These are phyloP conservation scores for Vachellia pachyceras DNA, from an alignment of 306 rosid species.

Conservation along the genomic window DNA sequence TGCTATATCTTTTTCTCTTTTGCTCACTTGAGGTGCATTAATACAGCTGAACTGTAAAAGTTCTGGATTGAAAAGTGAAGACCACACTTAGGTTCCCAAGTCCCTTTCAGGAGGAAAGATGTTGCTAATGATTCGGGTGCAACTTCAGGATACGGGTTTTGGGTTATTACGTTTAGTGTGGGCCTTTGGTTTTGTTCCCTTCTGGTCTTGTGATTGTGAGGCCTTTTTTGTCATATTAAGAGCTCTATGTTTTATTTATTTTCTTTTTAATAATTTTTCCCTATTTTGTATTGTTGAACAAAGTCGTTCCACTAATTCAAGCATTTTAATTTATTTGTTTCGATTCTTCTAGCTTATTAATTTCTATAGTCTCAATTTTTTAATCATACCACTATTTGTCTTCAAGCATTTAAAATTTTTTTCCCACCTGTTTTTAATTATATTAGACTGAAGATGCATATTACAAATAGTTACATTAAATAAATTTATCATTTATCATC, in stretches of 20 bases:
- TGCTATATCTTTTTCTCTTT: no score
- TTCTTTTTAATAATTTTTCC: constrained; percentile 14
- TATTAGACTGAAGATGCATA: neutral
- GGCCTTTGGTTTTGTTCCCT: constrained; percentile 56
- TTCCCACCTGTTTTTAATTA: neutral
- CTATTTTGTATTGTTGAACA: neutral
- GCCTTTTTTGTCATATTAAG: neutral
- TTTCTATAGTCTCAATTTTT: neutral
- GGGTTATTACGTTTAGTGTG: constrained; percentile 46
- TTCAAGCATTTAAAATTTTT: neutral
- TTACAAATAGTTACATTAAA: no score
- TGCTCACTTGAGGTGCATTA: neutral
- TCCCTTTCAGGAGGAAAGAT: no score
- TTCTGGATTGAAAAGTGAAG: neutral
- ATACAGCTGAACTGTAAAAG: neutral
- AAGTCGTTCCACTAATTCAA: neutral
- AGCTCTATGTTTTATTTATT: neutral
- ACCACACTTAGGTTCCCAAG: no score
- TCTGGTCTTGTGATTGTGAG: constrained; percentile 45
- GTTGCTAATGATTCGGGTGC: constrained; percentile 68
- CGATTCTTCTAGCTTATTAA: neutral
- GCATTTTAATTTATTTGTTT: neutral
- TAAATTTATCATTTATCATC: no score
- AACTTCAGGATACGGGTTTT: constrained; percentile 37
- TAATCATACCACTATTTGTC: no score